phyloP scores from a whole-genome alignment of 768 basidiomycete species.

The Rhodocollybia butyracea region DNA sequence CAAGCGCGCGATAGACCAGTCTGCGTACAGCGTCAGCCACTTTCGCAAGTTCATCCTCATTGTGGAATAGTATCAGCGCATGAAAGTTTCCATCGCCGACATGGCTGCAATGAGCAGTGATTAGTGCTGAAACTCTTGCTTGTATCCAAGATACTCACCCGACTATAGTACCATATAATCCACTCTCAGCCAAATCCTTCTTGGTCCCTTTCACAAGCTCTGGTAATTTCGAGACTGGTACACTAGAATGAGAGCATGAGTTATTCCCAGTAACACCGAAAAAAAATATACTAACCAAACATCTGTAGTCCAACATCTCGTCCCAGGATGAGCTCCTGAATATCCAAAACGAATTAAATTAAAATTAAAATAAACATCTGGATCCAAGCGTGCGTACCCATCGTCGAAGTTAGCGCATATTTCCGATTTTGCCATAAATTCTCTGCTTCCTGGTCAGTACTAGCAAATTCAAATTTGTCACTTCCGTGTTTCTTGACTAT shows the following conservation, averaged over 20 bases:
- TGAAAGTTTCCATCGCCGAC: conserved; percentile 72
- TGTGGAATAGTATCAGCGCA: conserved; percentile 53
- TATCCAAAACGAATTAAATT: neutral
- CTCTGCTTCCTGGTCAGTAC: conserved; percentile 70
- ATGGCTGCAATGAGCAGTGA: conserved; percentile 42
- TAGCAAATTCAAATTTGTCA: conserved; percentile 66
- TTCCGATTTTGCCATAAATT: conserved; percentile 85
- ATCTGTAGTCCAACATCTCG: conserved; percentile 82
- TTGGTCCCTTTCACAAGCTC: conserved; percentile 76
- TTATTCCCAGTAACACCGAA: neutral
- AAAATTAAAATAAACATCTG: neutral
- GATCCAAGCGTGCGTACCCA: neutral
- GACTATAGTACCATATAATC: conserved; percentile 65
- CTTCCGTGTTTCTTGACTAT: conserved; percentile 71
- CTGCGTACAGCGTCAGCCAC: conserved; percentile 65
- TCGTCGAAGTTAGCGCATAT: conserved; percentile 70
- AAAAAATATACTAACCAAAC: conserved; percentile 59
- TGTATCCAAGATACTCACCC: neutral
- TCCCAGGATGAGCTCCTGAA: conserved; percentile 60
- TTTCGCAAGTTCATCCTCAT: conserved; percentile 52
- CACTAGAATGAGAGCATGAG: conserved; percentile 30
- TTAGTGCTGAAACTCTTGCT: neutral
- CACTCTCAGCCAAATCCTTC: conserved; percentile 61
- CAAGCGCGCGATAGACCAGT: conserved; percentile 67
- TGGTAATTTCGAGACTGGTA: conserved; percentile 68